phyloP scores from a whole-genome alignment of 305 asterid genomes.

The Fraxinus ornus region DNA sequence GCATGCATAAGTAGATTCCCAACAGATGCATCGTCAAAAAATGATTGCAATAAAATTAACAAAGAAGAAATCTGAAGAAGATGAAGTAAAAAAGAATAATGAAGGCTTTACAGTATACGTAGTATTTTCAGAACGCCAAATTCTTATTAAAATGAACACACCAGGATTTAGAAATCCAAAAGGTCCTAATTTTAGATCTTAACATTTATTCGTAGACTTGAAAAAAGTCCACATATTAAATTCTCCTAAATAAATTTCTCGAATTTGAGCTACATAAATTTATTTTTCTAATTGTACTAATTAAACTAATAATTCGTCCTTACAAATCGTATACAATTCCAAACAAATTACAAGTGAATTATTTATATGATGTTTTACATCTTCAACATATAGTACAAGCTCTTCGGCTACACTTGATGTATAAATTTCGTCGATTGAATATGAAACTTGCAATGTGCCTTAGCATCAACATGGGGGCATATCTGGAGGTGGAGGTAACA shows the following conservation, averaged over 20 bases:
- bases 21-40: not conserved
- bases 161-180: not conserved
- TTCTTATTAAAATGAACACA: not conserved
- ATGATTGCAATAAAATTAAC: not conserved
- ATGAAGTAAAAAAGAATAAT: too few species aligned
- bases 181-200: not conserved
- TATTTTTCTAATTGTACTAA: not conserved
- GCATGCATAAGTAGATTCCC: too few species aligned
- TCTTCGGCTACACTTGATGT: not conserved
- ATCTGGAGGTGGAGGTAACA: constrained; percentile 44
- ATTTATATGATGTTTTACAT: not conserved
- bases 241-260: not conserved
- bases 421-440: not conserved
- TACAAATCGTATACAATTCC: not conserved
- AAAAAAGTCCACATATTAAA: not conserved
- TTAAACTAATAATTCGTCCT: not conserved
- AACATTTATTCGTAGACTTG: not conserved
- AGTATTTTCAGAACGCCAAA: not conserved
- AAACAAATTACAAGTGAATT: not conserved
- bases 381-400: not conserved
- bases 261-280: not conserved
- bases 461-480: constrained; percentile 38
- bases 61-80: not conserved
- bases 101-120: too few species aligned
- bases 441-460: not conserved